Base-by-base conservation (phyloP, 108 stramenopile genomes). In the Skeletonema tropicum region DNA sequence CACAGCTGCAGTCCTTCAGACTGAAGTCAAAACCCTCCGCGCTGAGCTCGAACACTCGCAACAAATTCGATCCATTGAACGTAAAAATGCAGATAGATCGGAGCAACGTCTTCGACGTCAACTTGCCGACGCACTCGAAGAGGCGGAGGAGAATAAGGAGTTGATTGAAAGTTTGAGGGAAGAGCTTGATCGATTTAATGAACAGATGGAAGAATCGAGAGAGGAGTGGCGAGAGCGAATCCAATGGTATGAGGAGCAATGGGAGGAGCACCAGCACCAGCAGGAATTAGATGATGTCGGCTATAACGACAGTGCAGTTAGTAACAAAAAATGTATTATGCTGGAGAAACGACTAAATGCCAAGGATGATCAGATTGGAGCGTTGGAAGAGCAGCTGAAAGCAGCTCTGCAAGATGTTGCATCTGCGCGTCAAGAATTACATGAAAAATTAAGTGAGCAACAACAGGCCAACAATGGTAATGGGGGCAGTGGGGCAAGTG, bases 1-100 rank as follows among this genome's bases (percentile, higher is more conserved):
- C 33, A 19, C 49, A 55, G 57, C 82, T 25, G 42, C 74, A 48
- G 48, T 85, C 55, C 75, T 85, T 14, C 61, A 89, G 57, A 85
- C 80, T 23, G 81, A 94, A 76, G 35, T 94, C 26, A 59, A 74
- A 35, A 84, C 86, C 25, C 76, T 92, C 13, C 88, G 85, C n/a
- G 80, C 90, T 21, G 87, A 90, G 55, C 74, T 92, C 57, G 79
- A 88, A n/a, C 90, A 94, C 73, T 88, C 90, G 33, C 84, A 86
- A 68, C 84, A 85, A 26, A 70, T 92, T 11, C 80, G 92, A 19
- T 68, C 78, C 10, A 60, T 92, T 48, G 94, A 95, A 42, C 77
- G 90, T 42, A 81, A 78, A 57, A 77, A 83, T 31, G 71, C 76
- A 39, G 66, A 63, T n/a, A 79, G 87, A 21, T 59, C 60, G 23